Percentiles rank a stretch among this genome's conserved stretches.
phyloP scores from a whole-genome alignment of 345 rosid genomes.

The Salix dunnii region DNA sequence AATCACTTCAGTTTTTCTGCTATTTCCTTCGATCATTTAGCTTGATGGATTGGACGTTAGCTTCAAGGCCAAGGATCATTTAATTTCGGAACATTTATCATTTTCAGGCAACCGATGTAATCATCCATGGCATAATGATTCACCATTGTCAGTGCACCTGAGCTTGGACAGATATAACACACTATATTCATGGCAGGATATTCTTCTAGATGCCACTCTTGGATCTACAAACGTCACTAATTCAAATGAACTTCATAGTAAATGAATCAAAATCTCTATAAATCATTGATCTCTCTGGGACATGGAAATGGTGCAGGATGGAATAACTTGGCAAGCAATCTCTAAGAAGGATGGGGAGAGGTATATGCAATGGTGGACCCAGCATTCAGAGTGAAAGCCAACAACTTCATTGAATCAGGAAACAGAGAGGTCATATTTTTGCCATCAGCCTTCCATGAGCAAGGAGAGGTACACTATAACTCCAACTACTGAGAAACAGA shows the following conservation, averaged over 20 bases:
- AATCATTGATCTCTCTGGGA: neutral
- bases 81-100: too few relatives aligned
- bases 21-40: too few relatives aligned
- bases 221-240: conserved; percentile 58
- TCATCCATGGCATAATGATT: conserved; percentile 67
- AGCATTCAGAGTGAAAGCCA: conserved; percentile 74
- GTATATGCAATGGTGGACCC: conserved; percentile 60
- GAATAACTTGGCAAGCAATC: conserved; percentile 64
- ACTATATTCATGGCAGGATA: conserved; percentile 53
- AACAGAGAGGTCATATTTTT: neutral
- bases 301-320: conserved; percentile 32
- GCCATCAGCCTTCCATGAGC: neutral
- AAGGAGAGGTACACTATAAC: neutral
- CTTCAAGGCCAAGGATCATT: too few relatives aligned
- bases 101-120: conserved; percentile 47
- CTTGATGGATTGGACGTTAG: too few relatives aligned
- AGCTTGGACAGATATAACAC: conserved; percentile 79
- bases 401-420: conserved; percentile 37
- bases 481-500: neutral
- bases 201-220: conserved; percentile 57
- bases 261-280: neutral
- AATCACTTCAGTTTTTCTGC: too few relatives aligned
- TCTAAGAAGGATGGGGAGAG: conserved; percentile 71
- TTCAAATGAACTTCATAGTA: conserved; percentile 21
- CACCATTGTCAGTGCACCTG: conserved; percentile 62